These are phyloP conservation scores for Wickerhamiella hasegawae DNA, from an alignment of 805 yeast genomes.

Conservation along the genomic window DNA sequence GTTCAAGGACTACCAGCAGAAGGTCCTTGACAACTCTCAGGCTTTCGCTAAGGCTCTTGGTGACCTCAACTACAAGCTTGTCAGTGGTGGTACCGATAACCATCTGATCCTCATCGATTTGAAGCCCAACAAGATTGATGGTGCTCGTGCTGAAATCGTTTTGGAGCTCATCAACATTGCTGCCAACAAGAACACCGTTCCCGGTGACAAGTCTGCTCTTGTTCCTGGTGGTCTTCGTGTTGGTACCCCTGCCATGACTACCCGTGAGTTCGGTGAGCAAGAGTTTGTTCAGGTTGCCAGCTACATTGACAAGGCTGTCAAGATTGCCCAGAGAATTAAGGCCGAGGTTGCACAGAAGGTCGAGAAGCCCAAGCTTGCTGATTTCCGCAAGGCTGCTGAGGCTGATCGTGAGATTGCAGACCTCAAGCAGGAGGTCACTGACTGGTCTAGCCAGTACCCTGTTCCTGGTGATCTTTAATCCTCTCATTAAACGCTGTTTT, in stretches of 20 bases:
- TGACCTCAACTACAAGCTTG: conserved; percentile 55
- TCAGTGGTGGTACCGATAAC: conserved; percentile 87
- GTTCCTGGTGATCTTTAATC: conserved; percentile 63
- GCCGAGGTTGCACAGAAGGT: conserved; percentile 52
- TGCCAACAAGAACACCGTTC: conserved; percentile 88
- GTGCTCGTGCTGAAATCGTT: conserved; percentile 87
- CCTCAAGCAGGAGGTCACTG: conserved; percentile 48
- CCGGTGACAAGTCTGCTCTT: conserved; percentile 90
- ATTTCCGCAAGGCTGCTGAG: conserved; percentile 56
- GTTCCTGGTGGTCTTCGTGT: conserved; percentile 94
- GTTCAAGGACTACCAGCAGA: conserved; percentile 69
- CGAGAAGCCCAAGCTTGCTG: conserved; percentile 36
- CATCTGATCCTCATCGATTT: conserved; percentile 79
- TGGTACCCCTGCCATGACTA: conserved; percentile 98
- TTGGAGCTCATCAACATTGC: conserved; percentile 87
- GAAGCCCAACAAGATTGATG: conserved; percentile 66
- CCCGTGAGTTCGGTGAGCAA: conserved; percentile 69
- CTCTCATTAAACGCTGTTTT: no score
- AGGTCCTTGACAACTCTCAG: conserved; percentile 69
- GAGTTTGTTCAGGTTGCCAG: conserved; percentile 73
- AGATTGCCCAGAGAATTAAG: conserved; percentile 45
- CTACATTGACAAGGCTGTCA: conserved; percentile 66
- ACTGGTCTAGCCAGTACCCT: conserved; percentile 63
- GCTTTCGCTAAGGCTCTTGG: conserved; percentile 54
- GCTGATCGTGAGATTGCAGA: conserved; percentile 38